Percentiles rank a stretch among this genome's conserved stretches.
Conservation (phyloP, 768 basidiomycete genomes). For the Crepidotus variabilis region DNA sequence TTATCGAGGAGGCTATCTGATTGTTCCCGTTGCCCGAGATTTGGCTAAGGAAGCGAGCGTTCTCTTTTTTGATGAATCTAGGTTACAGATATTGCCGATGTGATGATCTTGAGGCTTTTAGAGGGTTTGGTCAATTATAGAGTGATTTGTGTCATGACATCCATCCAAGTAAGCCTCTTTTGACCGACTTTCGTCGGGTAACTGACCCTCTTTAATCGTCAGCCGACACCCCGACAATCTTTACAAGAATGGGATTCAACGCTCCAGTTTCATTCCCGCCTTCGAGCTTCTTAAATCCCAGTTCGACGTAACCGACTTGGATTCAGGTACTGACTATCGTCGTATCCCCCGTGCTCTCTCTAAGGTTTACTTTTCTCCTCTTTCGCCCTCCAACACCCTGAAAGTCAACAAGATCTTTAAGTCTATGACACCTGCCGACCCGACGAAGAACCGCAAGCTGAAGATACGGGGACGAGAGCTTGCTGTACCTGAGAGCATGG, state of each 20-base stretch:
- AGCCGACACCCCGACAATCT: conserved; percentile 97
- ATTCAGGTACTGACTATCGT: conserved; percentile 99
- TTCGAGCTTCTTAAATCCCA: conserved; percentile 88
- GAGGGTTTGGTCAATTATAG: conserved; percentile 85
- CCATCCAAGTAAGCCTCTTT: conserved; percentile 75
- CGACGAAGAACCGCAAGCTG: conserved; percentile 60
- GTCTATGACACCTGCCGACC: conserved; percentile 54
- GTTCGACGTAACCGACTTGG: conserved; percentile 87
- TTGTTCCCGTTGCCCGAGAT: conserved; percentile 83
- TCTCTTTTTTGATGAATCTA: conserved; percentile 97
- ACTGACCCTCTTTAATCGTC: conserved; percentile 3
- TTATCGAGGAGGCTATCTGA: conserved; percentile 69
- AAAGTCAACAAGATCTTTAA: conserved; percentile 86
- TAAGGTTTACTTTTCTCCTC: conserved; percentile 87
- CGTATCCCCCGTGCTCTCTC: conserved; percentile 91
- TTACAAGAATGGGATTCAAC: conserved; percentile 98
- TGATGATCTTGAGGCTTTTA: conserved; percentile 92
- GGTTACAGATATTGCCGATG: conserved; percentile 96
- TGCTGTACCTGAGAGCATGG: conserved; percentile 74
- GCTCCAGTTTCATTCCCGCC: conserved; percentile 90
- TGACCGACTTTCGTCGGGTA: neutral
- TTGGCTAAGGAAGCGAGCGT: conserved; percentile 81
- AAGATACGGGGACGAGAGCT: conserved; percentile 90
- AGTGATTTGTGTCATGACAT: conserved; percentile 93
- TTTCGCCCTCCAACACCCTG: conserved; percentile 55